Percentiles rank a stretch among this genome's conserved stretches.
phyloP scores from a whole-genome alignment of 768 basidiomycete genomes.

The Xerocomellus chrysenteron region DNA sequence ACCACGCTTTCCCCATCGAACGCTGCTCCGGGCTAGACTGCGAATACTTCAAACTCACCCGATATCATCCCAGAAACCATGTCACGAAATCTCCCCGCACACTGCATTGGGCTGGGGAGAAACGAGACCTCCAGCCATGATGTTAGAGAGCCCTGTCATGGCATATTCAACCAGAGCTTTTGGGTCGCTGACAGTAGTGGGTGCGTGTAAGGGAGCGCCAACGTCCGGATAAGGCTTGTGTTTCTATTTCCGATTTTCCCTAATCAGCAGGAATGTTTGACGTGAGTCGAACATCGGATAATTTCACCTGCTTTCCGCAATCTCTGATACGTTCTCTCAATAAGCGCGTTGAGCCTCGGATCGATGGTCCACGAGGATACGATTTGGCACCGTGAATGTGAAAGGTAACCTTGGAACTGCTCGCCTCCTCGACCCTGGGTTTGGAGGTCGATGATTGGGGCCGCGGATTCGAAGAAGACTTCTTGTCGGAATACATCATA shows the following conservation, averaged over 20 bases:
- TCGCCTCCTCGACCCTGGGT: background rate
- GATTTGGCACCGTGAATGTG: background rate
- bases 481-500: background rate
- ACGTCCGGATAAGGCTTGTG: background rate
- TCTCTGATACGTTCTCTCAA: background rate
- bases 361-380: background rate
- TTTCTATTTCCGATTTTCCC: background rate
- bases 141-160: background rate
- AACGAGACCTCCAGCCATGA: background rate
- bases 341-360: background rate
- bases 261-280: background rate
- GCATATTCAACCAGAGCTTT: background rate
- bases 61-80: slow-evolving; percentile 2
- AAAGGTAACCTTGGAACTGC: background rate
- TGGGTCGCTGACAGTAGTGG: background rate
- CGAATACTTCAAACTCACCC: background rate
- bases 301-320: background rate
- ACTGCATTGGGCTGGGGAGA: background rate
- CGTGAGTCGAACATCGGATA: background rate
- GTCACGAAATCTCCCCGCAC: background rate
- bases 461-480: background rate
- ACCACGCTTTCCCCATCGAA: background rate
- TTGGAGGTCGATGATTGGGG: background rate
- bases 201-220: background rate
- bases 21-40: background rate